phyloP scores from a whole-genome alignment of 805 yeast genomes.

The Wickerhamiella spandovensis region DNA sequence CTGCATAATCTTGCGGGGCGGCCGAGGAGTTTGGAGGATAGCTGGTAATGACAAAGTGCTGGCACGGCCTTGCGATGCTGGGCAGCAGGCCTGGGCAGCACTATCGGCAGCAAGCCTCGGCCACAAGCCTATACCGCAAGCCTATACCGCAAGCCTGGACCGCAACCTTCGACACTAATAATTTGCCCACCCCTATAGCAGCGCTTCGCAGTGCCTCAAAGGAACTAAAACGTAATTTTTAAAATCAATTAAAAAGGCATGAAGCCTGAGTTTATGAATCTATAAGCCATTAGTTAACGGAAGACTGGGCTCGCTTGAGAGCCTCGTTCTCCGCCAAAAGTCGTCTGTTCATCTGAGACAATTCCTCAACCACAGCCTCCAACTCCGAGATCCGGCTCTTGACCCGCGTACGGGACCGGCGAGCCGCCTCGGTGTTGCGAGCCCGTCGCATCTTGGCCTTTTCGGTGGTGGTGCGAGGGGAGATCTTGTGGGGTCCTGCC shows the following conservation, averaged over 20 bases:
- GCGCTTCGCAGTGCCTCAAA: no score
- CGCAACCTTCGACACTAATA: no score
- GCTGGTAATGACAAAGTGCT: no score
- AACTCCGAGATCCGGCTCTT: constrained; percentile 75
- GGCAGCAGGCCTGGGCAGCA: no score
- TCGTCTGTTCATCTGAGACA: constrained; percentile 40
- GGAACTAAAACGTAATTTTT: neutral
- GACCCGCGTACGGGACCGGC: constrained; percentile 88
- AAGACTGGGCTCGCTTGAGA: constrained; percentile 23
- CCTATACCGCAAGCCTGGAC: no score
- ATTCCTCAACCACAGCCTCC: constrained; percentile 59
- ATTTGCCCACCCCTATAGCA: no score
- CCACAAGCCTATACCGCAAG: no score
- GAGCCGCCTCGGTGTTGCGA: constrained; percentile 83
- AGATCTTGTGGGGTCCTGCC: neutral
- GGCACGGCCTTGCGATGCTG: no score
- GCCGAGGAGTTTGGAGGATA: no score
- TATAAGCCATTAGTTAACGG: neutral
- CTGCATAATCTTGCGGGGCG: neutral
- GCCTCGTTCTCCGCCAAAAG: constrained; percentile 47
- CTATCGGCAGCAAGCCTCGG: no score
- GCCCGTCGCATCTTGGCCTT: constrained; percentile 46
- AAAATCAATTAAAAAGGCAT: neutral
- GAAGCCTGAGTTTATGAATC: neutral
- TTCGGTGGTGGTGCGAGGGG: constrained; percentile 6